phyloP scores from a whole-genome alignment of 768 basidiomycete species.

The Boletus subcaerulescens region DNA sequence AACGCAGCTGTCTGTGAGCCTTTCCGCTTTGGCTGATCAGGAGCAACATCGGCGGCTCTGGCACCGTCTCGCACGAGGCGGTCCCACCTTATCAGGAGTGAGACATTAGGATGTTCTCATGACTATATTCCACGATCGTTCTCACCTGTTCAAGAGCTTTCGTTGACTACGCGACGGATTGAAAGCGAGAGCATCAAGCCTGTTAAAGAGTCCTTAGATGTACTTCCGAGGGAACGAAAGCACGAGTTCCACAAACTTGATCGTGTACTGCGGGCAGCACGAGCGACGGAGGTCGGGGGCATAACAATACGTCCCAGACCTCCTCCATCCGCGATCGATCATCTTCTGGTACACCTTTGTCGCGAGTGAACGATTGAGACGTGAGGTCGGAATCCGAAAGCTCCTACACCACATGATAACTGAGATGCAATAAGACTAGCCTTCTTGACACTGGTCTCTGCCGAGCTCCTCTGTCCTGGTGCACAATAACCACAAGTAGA shows the following conservation, averaged over 20 bases:
- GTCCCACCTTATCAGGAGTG: constrained; percentile 57
- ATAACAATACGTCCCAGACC: constrained; percentile 83
- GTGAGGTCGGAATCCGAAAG: neutral
- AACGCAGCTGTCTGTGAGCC: constrained; percentile 26
- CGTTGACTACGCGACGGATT: constrained; percentile 72
- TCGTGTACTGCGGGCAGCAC: constrained; percentile 95
- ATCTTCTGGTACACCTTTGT: constrained; percentile 72
- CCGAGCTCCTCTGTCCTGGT: constrained; percentile 44
- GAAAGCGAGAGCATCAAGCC: constrained; percentile 66
- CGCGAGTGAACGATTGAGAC: constrained; percentile 2
- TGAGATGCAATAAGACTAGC: constrained; percentile 49
- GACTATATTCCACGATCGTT: neutral
- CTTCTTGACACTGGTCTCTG: constrained; percentile 42
- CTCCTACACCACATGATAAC: constrained; percentile 51
- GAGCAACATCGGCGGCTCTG: constrained; percentile 19
- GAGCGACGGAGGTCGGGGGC: constrained; percentile 78
- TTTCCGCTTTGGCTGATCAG: constrained; percentile 9
- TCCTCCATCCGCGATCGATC: constrained; percentile 84
- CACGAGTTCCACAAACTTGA: constrained; percentile 53
- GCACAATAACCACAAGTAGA: constrained; percentile 70
- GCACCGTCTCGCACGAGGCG: constrained; percentile 55
- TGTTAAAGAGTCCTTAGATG: constrained; percentile 30
- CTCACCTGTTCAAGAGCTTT: constrained; percentile 68
- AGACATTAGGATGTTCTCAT: neutral
- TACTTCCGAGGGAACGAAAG: constrained; percentile 2